Conservation (phyloP, 768 basidiomycete species). For the Boletus bicolor region DNA sequence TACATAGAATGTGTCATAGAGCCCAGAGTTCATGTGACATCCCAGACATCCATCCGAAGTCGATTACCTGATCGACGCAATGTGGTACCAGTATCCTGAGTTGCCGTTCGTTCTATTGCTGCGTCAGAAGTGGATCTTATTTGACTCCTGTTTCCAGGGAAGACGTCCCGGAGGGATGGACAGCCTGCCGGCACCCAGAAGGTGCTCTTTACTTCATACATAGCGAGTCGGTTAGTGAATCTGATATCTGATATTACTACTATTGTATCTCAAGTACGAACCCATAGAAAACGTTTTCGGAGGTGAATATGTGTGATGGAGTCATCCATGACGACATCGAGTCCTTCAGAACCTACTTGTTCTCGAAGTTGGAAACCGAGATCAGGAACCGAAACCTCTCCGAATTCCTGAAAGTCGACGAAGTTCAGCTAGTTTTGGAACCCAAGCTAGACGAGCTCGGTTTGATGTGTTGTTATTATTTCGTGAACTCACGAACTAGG, state of each 20-base stretch:
- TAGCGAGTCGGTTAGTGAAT: slow-evolving; percentile 37
- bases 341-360: slow-evolving; percentile 27
- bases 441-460: slow-evolving; percentile 23
- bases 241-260: background rate
- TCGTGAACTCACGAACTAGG: slow-evolving; percentile 44
- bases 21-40: background rate
- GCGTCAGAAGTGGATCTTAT: background rate
- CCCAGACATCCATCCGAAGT: background rate
- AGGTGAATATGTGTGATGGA: slow-evolving; percentile 47
- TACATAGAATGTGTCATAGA: background rate
- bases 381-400: slow-evolving; percentile 15
- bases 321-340: slow-evolving; percentile 34
- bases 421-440: slow-evolving; percentile 47
- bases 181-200: slow-evolving; percentile 51
- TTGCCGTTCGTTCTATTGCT: slow-evolving; percentile 17
- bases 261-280: background rate
- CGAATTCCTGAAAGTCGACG: slow-evolving; percentile 24
- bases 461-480: slow-evolving; percentile 46
- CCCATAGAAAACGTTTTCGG: slow-evolving; percentile 52
- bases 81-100: slow-evolving; percentile 18
- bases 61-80: slow-evolving; percentile 11
- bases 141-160: slow-evolving; percentile 6
- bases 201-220: slow-evolving; percentile 59
- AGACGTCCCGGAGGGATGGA: slow-evolving; percentile 40
- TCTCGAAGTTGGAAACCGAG: slow-evolving; percentile 19